Conservation (phyloP, 257 asterid genomes). For the Nicotiana sylvestris region DNA sequence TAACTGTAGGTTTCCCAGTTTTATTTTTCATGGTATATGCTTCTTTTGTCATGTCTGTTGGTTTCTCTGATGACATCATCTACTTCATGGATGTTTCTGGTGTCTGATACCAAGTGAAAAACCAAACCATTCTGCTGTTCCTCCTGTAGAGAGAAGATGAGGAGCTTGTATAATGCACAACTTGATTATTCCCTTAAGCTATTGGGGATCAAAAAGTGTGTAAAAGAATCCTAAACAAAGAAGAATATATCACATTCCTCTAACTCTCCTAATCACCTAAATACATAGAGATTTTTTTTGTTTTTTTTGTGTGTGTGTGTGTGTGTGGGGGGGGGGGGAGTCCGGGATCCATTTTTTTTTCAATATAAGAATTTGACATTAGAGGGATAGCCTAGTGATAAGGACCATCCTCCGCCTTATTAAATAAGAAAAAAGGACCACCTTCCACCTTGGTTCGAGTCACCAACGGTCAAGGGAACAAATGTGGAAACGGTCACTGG, state of each 20-base stretch:
- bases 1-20: background rate
- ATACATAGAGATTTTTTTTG: too few relatives aligned
- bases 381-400: background rate
- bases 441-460: background rate
- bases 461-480: background rate
- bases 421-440: background rate
- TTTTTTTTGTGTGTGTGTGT: too few relatives aligned
- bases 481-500: background rate
- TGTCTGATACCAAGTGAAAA: background rate
- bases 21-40: background rate
- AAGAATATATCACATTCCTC: background rate
- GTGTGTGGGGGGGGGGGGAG: background rate
- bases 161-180: background rate
- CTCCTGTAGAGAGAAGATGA: background rate
- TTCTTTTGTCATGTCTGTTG: background rate
- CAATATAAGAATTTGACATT: background rate
- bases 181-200: background rate
- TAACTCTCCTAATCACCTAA: background rate
- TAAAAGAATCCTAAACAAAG: background rate
- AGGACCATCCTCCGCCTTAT: background rate
- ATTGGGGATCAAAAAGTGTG: background rate
- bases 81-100: background rate
- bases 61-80: background rate
- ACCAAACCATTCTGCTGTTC: slow-evolving; percentile 2
- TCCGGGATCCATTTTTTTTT: background rate